phyloP scores from a whole-genome alignment of 257 asterid genomes.

The Lavandula angustifolia region DNA sequence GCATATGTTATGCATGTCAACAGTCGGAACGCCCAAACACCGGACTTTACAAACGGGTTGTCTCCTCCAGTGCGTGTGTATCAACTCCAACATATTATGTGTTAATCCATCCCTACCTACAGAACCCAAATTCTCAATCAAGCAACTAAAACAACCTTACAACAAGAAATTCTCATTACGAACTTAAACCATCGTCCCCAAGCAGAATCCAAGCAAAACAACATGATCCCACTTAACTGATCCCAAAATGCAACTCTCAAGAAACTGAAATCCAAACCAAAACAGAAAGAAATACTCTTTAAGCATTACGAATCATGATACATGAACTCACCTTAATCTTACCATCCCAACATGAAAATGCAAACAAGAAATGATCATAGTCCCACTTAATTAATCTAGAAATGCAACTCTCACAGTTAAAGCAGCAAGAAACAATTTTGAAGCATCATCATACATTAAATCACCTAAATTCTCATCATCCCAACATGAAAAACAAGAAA shows the following conservation, averaged over 20 bases:
- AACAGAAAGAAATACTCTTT: no score
- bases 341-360: no score
- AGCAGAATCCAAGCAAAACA: neutral
- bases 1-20: slow-evolving; percentile 87
- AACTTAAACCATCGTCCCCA: neutral
- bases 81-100: slow-evolving; percentile 97
- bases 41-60: slow-evolving; percentile 95
- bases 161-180: neutral
- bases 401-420: neutral
- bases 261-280: neutral
- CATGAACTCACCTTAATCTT: no score
- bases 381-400: neutral
- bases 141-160: slow-evolving; percentile 22
- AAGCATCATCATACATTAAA: neutral
- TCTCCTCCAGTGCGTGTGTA: slow-evolving; percentile 96
- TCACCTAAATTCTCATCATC: neutral
- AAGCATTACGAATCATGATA: neutral
- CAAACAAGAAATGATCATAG: no score
- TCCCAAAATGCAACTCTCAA: neutral
- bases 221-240: neutral
- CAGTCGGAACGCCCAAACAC: slow-evolving; percentile 95
- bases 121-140: slow-evolving; percentile 35
- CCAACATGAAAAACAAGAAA: neutral
- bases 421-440: neutral
- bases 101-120: slow-evolving; percentile 98